Percentiles rank a stretch among this genome's conserved stretches.
These are phyloP conservation scores for Euclidium syriacum DNA, from an alignment of 345 rosid species.

Conservation along the genomic window DNA sequence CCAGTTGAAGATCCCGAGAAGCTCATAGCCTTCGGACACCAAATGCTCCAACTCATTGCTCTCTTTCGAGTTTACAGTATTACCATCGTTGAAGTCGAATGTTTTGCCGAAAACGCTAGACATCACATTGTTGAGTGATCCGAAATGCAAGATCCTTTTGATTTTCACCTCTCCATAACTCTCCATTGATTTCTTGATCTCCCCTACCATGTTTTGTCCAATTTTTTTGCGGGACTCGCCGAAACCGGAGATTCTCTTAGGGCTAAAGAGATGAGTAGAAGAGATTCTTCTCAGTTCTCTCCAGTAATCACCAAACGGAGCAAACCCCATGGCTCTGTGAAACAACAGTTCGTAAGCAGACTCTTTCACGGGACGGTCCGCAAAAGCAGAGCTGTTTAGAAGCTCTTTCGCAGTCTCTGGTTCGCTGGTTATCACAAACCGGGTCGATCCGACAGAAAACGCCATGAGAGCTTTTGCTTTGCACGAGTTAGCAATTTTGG, in stretches of 20 bases:
- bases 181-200: constrained; percentile 23
- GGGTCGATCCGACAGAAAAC: constrained; percentile 63
- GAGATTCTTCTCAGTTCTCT: constrained; percentile 75
- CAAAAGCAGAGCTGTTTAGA: constrained; percentile 68
- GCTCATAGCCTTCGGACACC: constrained; percentile 45
- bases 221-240: constrained; percentile 33
- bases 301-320: constrained; percentile 81
- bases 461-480: constrained; percentile 60
- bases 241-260: constrained; percentile 36
- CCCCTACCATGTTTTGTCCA: constrained; percentile 32
- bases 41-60: constrained; percentile 36
- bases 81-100: constrained; percentile 29
- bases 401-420: constrained; percentile 67
- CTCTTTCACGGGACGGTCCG: constrained; percentile 79
- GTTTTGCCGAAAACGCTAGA: constrained; percentile 46
- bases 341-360: constrained; percentile 81
- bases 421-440: constrained; percentile 62
- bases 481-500: constrained; percentile 25
- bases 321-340: constrained; percentile 85
- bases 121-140: constrained; percentile 48
- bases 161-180: constrained; percentile 31
- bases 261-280: constrained; percentile 51
- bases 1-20: constrained; percentile 74
- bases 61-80: neutral
- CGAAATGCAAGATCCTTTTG: constrained; percentile 38